These are phyloP conservation scores for Lecanoromycetidae sp. DNA, from an alignment of 2,329 filamentous ascomycete species.

Conservation along the genomic window DNA sequence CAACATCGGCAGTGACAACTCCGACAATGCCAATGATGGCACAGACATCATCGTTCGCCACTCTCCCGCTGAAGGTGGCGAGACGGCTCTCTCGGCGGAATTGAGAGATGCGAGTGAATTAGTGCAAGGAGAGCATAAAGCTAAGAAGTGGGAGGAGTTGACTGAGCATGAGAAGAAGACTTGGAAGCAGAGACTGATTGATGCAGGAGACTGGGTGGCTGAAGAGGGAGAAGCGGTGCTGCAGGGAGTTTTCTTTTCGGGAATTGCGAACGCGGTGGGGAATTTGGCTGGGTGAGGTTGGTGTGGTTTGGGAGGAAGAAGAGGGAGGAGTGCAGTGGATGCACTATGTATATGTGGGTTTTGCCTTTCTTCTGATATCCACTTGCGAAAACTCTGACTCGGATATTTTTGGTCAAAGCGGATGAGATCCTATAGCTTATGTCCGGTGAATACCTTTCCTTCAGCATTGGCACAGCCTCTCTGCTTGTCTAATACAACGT, in stretches of 20 bases:
- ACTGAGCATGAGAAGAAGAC: slow-evolving; percentile 46
- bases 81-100: slow-evolving; percentile 5
- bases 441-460: too few relatives aligned
- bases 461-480: too few relatives aligned
- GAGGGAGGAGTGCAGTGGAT: neutral
- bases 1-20: slow-evolving; percentile 16
- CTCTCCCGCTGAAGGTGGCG: slow-evolving; percentile 17
- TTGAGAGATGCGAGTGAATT: neutral
- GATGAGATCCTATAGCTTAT: too few relatives aligned
- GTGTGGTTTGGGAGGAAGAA: neutral
- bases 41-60: slow-evolving; percentile 22
- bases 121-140: slow-evolving; percentile 21
- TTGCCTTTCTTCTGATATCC: too few relatives aligned
- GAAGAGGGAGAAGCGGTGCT: slow-evolving; percentile 66
- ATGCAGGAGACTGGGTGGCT: slow-evolving; percentile 68
- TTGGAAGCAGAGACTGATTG: slow-evolving; percentile 58
- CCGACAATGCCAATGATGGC: slow-evolving; percentile 19
- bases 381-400: too few relatives aligned
- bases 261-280: slow-evolving; percentile 55
- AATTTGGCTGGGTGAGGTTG: slow-evolving; percentile 13
- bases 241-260: slow-evolving; percentile 64
- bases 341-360: neutral
- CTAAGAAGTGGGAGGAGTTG: slow-evolving; percentile 61
- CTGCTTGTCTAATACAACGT: too few relatives aligned
- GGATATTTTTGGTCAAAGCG: too few relatives aligned